phyloP scores from a whole-genome alignment of 2,329 filamentous ascomycete genomes.

The Rhinocladiella mackenziei region DNA sequence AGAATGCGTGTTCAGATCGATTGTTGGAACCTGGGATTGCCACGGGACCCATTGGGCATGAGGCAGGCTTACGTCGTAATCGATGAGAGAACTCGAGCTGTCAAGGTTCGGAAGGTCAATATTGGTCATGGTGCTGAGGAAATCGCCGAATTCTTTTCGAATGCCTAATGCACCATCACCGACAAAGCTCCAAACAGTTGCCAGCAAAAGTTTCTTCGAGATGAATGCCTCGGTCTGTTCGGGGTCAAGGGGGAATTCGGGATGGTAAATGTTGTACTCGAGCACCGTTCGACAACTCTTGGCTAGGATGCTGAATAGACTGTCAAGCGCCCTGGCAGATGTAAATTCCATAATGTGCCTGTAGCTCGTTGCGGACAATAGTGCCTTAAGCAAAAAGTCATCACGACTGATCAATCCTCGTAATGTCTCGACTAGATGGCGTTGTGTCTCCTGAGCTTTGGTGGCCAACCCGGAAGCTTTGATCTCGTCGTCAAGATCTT shows the following conservation, averaged over 20 bases:
- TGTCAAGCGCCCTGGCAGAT: constrained; percentile 80
- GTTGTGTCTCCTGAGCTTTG: constrained; percentile 74
- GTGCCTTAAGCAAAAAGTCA: constrained; percentile 72
- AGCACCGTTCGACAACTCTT: constrained; percentile 88
- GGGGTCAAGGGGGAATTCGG: constrained; percentile 86
- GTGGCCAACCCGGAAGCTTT: constrained; percentile 71
- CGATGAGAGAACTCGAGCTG: constrained; percentile 80
- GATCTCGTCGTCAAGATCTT: constrained; percentile 91
- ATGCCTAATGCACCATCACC: constrained; percentile 88
- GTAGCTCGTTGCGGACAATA: constrained; percentile 71
- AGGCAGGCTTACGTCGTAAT: constrained; percentile 86
- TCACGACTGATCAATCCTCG: constrained; percentile 71
- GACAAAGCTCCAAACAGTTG: constrained; percentile 90
- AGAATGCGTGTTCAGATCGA: constrained; percentile 98
- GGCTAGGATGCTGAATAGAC: constrained; percentile 90
- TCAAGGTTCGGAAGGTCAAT: constrained; percentile 79
- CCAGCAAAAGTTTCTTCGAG: constrained; percentile 88
- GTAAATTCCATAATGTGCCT: constrained; percentile 99
- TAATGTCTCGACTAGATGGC: constrained; percentile 73
- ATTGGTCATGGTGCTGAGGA: constrained; percentile 73
- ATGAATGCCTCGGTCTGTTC: constrained; percentile 87
- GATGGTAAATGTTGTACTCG: constrained; percentile 91
- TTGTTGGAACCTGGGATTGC: constrained; percentile 88
- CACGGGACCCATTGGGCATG: constrained; percentile 85
- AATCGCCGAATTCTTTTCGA: constrained; percentile 84